A percentile compares a stretch with the other conserved stretches of the same genome.
These are phyloP conservation scores for Pythium biforme DNA, from an alignment of 352 stramenopile species.

Conservation along the genomic window DNA sequence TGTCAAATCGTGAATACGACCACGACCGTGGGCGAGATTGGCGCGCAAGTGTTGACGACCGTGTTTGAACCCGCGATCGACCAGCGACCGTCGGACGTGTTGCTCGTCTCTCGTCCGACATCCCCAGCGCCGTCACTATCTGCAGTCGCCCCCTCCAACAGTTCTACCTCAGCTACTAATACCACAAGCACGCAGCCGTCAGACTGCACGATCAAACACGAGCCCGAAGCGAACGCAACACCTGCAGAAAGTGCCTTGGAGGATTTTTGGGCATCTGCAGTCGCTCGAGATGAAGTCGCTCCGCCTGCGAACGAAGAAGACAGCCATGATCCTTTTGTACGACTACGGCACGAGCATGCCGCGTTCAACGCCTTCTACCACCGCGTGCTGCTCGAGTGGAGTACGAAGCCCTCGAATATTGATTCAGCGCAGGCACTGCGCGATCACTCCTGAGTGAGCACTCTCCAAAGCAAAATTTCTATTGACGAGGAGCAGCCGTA, in stretches of 20 bases:
- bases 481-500: not conserved
- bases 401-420: slow-evolving; percentile 27
- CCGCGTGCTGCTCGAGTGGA: slow-evolving; percentile 49
- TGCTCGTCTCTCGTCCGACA: not conserved
- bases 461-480: slow-evolving; percentile 1
- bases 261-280: not conserved
- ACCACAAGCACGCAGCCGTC: not conserved
- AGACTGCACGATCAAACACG: not conserved
- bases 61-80: slow-evolving; percentile 8
- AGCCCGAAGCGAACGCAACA: not conserved
- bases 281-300: not conserved
- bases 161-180: not conserved
- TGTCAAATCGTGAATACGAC: slow-evolving; percentile 57
- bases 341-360: slow-evolving; percentile 36
- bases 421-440: not conserved
- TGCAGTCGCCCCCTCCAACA: too few species aligned
- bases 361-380: slow-evolving; percentile 49
- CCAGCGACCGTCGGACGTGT: not conserved
- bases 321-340: slow-evolving; percentile 7
- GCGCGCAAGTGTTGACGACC: slow-evolving; percentile 18
- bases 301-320: not conserved
- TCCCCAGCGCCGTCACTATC: not conserved
- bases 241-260: too few species aligned
- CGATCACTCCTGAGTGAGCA: not conserved
- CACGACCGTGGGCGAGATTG: slow-evolving; percentile 23